Conservation (phyloP, 176 grass and related monocot genomes). For the Hyparrhenia diplandra region DNA sequence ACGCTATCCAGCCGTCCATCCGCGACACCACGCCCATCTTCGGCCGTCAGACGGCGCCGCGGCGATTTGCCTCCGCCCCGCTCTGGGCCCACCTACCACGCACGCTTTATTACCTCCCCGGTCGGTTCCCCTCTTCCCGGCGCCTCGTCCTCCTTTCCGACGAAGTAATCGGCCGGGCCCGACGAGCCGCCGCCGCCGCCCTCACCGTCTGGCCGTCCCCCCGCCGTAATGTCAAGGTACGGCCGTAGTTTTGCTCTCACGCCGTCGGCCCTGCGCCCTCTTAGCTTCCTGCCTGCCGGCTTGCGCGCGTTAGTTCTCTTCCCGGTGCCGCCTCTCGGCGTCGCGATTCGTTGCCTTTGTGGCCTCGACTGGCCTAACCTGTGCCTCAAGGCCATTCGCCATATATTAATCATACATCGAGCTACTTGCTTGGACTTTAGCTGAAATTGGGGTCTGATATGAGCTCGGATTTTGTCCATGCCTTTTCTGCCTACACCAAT, state of each 20-base stretch:
- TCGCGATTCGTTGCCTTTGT: background rate
- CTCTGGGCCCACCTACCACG: conserved; percentile 21
- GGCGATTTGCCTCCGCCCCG: background rate
- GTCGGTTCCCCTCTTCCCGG: background rate
- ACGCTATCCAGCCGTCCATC: conserved; percentile 19
- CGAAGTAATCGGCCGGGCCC: conserved; percentile 5
- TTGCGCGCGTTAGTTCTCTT: no score
- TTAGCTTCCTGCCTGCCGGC: background rate
- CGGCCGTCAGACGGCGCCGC: background rate
- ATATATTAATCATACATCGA: background rate
- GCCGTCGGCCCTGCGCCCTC: no score
- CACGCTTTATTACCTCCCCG: conserved; percentile 8
- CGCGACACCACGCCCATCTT: background rate
- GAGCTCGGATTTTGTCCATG: background rate
- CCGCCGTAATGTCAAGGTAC: background rate
- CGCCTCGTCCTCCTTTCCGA: background rate
- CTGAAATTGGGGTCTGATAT: background rate
- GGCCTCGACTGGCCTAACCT: background rate
- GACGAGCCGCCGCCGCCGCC: background rate
- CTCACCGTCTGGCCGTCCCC: no score
- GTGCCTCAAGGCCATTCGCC: background rate
- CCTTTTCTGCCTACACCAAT: no score
- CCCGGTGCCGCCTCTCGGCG: background rate
- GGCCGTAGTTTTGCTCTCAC: no score
- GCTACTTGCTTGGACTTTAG: background rate